Conservation (phyloP, 2,329 filamentous ascomycete species). For the Claviceps quebecensis region DNA sequence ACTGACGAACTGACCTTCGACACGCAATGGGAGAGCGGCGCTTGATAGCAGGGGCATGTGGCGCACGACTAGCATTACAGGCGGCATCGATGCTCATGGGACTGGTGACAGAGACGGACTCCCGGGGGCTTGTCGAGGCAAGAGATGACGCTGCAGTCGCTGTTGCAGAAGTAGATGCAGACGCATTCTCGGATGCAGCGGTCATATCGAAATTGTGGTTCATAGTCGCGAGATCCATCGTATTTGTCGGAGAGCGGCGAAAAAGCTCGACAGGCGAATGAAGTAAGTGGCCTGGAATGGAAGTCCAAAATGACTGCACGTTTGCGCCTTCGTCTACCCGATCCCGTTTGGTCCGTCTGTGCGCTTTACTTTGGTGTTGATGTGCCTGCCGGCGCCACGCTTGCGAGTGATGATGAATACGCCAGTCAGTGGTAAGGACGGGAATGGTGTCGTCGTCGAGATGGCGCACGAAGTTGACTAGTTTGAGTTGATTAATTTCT, state of each 20-base stretch:
- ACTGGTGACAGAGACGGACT: background rate
- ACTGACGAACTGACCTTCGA: conserved; percentile 26
- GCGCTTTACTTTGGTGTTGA: background rate
- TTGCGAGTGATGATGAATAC: background rate
- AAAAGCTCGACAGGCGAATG: background rate
- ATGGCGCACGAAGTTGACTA: background rate
- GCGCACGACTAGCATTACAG: conserved; percentile 1
- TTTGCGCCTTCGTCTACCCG: too few species aligned
- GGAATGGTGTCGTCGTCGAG: background rate
- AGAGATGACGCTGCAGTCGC: conserved; percentile 1
- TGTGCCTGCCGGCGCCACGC: background rate
- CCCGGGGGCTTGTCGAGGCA: conserved; percentile 2
- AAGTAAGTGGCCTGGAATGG: background rate
- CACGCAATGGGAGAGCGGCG: conserved; percentile 39
- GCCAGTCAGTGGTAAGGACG: background rate
- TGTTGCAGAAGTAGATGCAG: background rate
- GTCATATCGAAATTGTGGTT: conserved; percentile 1
- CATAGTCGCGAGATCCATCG: conserved; percentile 5
- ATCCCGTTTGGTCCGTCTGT: background rate
- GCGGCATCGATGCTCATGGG: conserved; percentile 1
- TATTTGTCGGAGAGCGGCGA: background rate
- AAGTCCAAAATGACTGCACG: background rate
- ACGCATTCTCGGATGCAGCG: background rate
- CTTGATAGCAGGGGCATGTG: conserved; percentile 22
- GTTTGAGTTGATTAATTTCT: background rate